A percentile compares a stretch with the other conserved stretches of the same genome.
phyloP scores from a whole-genome alignment of 768 basidiomycete species.

The Mycena filopes region DNA sequence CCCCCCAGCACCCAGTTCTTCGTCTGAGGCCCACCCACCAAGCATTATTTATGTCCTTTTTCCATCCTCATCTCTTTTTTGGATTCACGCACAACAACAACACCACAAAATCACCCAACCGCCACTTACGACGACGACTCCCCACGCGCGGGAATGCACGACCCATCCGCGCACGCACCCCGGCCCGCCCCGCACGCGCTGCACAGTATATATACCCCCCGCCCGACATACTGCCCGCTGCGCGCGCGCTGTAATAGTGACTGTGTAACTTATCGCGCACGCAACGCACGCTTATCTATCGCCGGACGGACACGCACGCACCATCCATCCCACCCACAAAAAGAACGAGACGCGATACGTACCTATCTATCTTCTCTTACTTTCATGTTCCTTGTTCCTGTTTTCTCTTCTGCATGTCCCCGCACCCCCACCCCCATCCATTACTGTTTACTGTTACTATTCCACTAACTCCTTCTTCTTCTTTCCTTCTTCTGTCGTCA shows the following conservation, averaged over 20 bases:
- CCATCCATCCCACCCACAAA: neutral
- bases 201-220: neutral
- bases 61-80: slow-evolving; percentile 35
- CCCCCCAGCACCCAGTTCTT: slow-evolving; percentile 83
- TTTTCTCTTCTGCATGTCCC: neutral
- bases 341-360: slow-evolving; percentile 1
- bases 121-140: slow-evolving; percentile 10
- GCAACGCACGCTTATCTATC: slow-evolving; percentile 4
- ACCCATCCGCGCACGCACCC: no score
- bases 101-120: slow-evolving; percentile 21
- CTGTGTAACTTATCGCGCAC: neutral
- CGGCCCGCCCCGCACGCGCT: neutral
- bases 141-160: neutral
- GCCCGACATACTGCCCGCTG: no score
- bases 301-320: slow-evolving; percentile 8
- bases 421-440: slow-evolving; percentile 13
- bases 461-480: neutral
- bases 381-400: no score
- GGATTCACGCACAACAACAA: slow-evolving; percentile 38
- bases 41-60: slow-evolving; percentile 28
- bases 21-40: slow-evolving; percentile 60
- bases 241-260: neutral
- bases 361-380: slow-evolving; percentile 7
- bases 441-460: slow-evolving; percentile 4
- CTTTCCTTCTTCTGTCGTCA: neutral